Conservation (phyloP, 306 rosid species). For the Cicer bijugum region DNA sequence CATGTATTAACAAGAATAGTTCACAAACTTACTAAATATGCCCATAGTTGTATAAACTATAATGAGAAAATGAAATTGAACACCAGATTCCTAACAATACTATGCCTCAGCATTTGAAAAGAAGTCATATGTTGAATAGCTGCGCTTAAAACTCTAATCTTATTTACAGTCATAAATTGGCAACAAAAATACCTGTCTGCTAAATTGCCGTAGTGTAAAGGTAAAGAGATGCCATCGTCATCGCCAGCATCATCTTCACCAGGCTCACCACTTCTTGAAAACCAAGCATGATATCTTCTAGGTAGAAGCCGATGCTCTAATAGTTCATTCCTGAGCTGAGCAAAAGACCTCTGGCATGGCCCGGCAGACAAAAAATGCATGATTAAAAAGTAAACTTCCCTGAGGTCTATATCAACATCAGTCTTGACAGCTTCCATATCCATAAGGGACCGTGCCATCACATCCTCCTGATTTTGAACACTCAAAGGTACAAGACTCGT, state of each 20-base stretch:
- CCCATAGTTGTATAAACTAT: background rate
- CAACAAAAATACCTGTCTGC: slow-evolving; percentile 63
- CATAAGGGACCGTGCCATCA: slow-evolving; percentile 51
- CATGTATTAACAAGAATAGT: slow-evolving; percentile 20
- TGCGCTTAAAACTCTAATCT: slow-evolving; percentile 12
- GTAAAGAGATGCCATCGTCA: slow-evolving; percentile 70
- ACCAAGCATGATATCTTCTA: slow-evolving; percentile 92
- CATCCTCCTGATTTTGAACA: slow-evolving; percentile 58
- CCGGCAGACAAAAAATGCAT: slow-evolving; percentile 82
- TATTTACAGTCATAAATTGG: slow-evolving; percentile 24
- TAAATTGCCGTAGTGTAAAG: slow-evolving; percentile 64
- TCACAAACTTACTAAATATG: background rate
- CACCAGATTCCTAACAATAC: slow-evolving; percentile 1
- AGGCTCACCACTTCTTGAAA: slow-evolving; percentile 63
- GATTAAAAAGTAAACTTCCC: slow-evolving; percentile 80
- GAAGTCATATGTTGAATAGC: background rate
- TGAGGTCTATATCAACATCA: slow-evolving; percentile 66
- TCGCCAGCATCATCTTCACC: slow-evolving; percentile 54
- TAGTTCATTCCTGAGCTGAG: slow-evolving; percentile 71
- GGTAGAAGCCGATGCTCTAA: slow-evolving; percentile 81
- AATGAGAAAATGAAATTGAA: slow-evolving; percentile 20
- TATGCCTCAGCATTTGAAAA: slow-evolving; percentile 10
- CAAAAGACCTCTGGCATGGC: slow-evolving; percentile 73
- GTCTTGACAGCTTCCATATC: slow-evolving; percentile 50
- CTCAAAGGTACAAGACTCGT: slow-evolving; percentile 52